Evolutionary conservation across 495 filamentous ascomycete species (phyloP).

Genomic region (Articulospora tetracladia): DNA sequence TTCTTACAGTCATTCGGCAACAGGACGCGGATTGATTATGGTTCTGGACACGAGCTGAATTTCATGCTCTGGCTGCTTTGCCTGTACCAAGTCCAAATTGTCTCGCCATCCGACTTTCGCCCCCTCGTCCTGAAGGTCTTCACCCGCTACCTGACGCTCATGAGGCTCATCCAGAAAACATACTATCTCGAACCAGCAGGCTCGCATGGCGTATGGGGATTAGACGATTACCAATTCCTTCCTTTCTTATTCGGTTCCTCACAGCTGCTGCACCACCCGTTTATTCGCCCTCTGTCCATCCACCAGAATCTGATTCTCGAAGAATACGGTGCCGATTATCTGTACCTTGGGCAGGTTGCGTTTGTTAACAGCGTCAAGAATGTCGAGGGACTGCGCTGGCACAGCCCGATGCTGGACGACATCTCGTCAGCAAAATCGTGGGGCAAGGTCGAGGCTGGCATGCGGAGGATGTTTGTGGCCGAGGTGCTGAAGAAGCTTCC

Average conservation of each 20-base stretch:
- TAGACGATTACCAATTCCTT: conserved; percentile 97
- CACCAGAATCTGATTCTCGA: conserved; percentile 84
- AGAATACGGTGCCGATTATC: conserved; percentile 73
- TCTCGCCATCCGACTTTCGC: conserved; percentile 62
- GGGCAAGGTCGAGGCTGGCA: conserved; percentile 88
- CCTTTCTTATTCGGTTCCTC: conserved; percentile 93
- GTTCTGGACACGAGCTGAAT: conserved; percentile 94
- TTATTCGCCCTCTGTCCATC: conserved; percentile 81
- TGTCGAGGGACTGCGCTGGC: conserved; percentile 92
- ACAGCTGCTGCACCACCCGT: conserved; percentile 82
- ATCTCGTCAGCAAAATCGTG: conserved; percentile 90
- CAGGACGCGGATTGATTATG: conserved; percentile 88
- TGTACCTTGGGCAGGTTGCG: conserved; percentile 88
- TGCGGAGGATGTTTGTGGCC: conserved; percentile 92
- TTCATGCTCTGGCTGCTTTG: conserved; percentile 93
- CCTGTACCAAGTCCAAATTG: conserved; percentile 72
- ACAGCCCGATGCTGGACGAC: conserved; percentile 97
- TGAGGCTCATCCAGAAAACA: conserved; percentile 77
- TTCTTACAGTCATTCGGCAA: conserved; percentile 82
- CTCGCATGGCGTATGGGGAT: conserved; percentile 93
- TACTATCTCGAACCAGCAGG: conserved; percentile 97
- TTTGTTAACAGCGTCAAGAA: conserved; percentile 97
- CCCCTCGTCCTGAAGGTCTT: conserved; percentile 74
- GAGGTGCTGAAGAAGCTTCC: conserved; percentile 93
- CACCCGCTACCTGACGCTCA: conserved; percentile 71